Percentiles rank a stretch among this genome's conserved stretches.
Evolutionary conservation across 148 eudicot genomes (phyloP).

Genomic region (Salicornia ramosissima): DNA sequence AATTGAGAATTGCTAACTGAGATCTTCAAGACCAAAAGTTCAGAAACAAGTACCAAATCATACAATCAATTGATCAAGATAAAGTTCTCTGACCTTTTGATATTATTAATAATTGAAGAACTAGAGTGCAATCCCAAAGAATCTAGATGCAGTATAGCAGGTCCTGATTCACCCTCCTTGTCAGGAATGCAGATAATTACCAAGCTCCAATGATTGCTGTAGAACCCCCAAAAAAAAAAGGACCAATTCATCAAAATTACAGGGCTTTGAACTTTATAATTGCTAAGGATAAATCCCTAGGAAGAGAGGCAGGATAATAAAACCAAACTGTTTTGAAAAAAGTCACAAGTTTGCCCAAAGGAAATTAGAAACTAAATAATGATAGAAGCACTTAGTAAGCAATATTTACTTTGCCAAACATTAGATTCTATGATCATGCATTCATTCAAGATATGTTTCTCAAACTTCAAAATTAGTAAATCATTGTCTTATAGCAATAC

Average conservation of each 20-base stretch:
- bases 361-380: not conserved
- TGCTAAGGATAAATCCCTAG: not conserved
- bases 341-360: not conserved
- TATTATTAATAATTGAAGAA: conserved; percentile 40
- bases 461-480: not conserved
- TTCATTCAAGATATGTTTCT: not conserved
- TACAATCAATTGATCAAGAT: not conserved
- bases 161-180: conserved; percentile 61
- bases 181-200: conserved; percentile 73
- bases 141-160: conserved; percentile 81
- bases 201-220: conserved; percentile 96
- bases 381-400: not conserved
- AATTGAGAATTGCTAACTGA: not conserved
- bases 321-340: not conserved
- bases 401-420: not conserved
- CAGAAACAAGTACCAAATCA: not conserved
- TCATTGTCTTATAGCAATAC: not conserved
- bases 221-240: conserved; percentile 7
- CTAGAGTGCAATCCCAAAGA: conserved; percentile 73
- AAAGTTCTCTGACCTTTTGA: conserved; percentile 44
- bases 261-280: not conserved
- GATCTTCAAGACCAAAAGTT: not conserved
- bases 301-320: not conserved
- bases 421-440: not conserved
- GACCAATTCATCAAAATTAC: conserved; percentile 9